Base-by-base conservation (phyloP, 179 eudicot species). In the Pouteria campechiana region DNA sequence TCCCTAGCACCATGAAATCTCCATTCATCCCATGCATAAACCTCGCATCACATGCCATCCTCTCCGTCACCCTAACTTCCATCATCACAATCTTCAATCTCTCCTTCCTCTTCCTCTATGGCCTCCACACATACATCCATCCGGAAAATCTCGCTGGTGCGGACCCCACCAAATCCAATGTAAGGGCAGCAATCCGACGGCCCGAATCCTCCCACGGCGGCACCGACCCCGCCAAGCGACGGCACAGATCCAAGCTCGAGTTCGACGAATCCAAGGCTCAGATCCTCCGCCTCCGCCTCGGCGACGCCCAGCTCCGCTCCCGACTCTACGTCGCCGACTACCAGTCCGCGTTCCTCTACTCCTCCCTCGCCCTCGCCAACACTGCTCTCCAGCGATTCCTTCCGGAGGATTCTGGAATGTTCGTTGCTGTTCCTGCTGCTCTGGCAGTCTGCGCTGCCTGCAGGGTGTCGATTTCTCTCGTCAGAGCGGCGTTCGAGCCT, bases 201-300 rank as follows among this genome's bases (percentile, higher is more conserved):
- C 94, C 95, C 5, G 67, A 76, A n/a, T n/a, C n/a, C 16, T 39
- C 52, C 2, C n/a, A n/a, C n/a, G n/a, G n/a, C n/a, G n/a, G n/a
- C n/a, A 3, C 55, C 19, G 64, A 55, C 15, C 17, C 78, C 7
- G 95, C 76, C 4, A 82, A 57, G 54, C 77, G 74, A 72, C 73
- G 94, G 53, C 83, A 70, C 61, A 75, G 74, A 32, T 30, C 74
- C 34, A 76, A 79, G 42, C 73, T 79, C 30, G 94, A 82, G 54
- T 92, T 92, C 44, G 96, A 92, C 58, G 99, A 92, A 50, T 63
- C 30, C 49, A 92, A 92, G 54, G 99, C 99, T 45, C 99, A 92
- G 96, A 92, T 92, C 96, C 79, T 86, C 46, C 50, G 99, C 28
- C 69, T 92, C 15, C 77, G 56, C 30, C 83, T 92, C 73, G 70